phyloP scores from a whole-genome alignment of 2,329 filamentous ascomycete genomes.

The Rhytidhysteron rufulum region DNA sequence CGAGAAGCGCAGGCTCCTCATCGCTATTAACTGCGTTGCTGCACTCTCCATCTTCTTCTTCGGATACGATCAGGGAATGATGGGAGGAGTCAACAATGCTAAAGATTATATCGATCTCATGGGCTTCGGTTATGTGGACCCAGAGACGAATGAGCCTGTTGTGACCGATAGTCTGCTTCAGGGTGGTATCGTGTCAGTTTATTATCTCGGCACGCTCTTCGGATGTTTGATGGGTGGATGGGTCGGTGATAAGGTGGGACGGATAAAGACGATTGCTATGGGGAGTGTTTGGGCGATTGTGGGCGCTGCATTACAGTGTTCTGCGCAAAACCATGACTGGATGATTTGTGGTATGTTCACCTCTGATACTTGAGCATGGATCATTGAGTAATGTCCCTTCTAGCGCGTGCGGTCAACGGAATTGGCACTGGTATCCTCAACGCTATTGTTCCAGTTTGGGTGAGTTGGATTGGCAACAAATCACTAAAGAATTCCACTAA shows the following conservation, averaged over 20 bases:
- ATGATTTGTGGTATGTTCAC: slow-evolving; percentile 60
- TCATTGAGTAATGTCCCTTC: slow-evolving; percentile 1
- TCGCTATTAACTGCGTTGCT: slow-evolving; percentile 9
- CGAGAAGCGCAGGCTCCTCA: slow-evolving; percentile 9
- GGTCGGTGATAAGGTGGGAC: slow-evolving; percentile 20
- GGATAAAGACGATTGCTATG: slow-evolving; percentile 25
- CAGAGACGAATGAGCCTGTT: slow-evolving; percentile 19
- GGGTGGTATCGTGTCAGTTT: slow-evolving; percentile 30
- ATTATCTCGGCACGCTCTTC: slow-evolving; percentile 26
- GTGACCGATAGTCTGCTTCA: slow-evolving; percentile 21
- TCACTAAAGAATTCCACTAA: background rate
- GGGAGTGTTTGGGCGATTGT: slow-evolving; percentile 21
- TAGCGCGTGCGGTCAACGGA: slow-evolving; percentile 58
- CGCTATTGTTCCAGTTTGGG: slow-evolving; percentile 68
- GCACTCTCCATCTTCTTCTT: slow-evolving; percentile 29
- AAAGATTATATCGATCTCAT: slow-evolving; percentile 27
- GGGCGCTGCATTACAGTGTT: slow-evolving; percentile 62
- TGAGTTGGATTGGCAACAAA: background rate
- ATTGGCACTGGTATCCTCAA: slow-evolving; percentile 68
- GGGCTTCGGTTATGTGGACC: slow-evolving; percentile 25
- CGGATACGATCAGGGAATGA: slow-evolving; percentile 64
- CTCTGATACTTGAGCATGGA: background rate
- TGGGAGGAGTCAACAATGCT: slow-evolving; percentile 43
- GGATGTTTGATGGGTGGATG: slow-evolving; percentile 22
- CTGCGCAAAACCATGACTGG: slow-evolving; percentile 63